A percentile compares a stretch with the other conserved stretches of the same genome.
Conservation (phyloP, 768 basidiomycete species). For the Russula dissimulans region DNA sequence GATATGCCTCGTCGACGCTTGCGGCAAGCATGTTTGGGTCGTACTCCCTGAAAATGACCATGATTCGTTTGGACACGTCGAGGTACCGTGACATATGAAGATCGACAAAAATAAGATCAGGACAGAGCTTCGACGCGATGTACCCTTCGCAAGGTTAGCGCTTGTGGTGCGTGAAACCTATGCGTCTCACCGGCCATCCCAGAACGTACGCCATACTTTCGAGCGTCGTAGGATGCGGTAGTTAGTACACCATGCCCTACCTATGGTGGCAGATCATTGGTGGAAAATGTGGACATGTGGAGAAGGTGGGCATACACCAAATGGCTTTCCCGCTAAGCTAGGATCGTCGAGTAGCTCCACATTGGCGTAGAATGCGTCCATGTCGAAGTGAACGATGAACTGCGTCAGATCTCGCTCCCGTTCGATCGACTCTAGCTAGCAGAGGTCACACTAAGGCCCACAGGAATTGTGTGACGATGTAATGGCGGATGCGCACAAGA, state of each 20-base stretch:
- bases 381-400: conserved; percentile 87
- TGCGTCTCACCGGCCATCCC: conserved; percentile 77
- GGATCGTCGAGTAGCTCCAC: conserved; percentile 67
- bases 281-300: background rate
- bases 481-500: conserved; percentile 39
- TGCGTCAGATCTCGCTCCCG: conserved; percentile 68
- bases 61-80: conserved; percentile 64
- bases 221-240: conserved; percentile 89
- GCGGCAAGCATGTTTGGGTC: conserved; percentile 69
- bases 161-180: background rate
- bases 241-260: conserved; percentile 79
- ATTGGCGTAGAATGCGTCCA: conserved; percentile 88
- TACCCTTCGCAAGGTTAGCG: conserved; percentile 44
- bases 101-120: conserved; percentile 66
- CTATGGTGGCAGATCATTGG: conserved; percentile 19
- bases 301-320: conserved; percentile 43
- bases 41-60: conserved; percentile 57
- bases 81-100: conserved; percentile 52
- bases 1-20: conserved; percentile 84
- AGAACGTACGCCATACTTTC: conserved; percentile 84
- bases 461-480: background rate
- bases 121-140: conserved; percentile 90
- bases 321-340: conserved; percentile 58
- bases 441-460: background rate
- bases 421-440: conserved; percentile 63